Evolutionary conservation across 1,139 yeast genomes (phyloP), one percentile per base, ranked within the genome.

Genomic region (Yamadazyma songkhlaensis): DNA sequence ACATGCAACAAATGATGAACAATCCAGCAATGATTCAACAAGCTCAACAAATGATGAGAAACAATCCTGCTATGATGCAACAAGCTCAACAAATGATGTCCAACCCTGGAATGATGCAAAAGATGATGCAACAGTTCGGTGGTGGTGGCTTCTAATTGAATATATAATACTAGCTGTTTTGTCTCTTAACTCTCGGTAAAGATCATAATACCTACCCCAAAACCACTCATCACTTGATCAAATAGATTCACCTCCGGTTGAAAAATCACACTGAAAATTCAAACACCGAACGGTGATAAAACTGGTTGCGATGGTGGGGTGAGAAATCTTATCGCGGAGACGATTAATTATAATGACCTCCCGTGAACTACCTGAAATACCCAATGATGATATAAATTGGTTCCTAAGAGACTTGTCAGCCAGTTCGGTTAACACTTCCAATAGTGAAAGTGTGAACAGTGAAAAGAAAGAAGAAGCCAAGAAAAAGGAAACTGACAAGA

Each of bases 81-180:
- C 76, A 70, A 49, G 77, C 77, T 2, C 76, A 70, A 48, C 74
- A 70, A 45, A 71, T 71, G 77, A 71, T 71, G 77, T 70, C 67
- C 48, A 64, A 71, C 48, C 77, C 77, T n/a, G 74, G 74, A 3
- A 69, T 71, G 76, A 71, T 84, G 81, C 84, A 83, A 57, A 79
- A 81, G 52, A 79, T 84, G 87, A 84, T 85, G 82, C 74, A 77
- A 57, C 86, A 81, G 53, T 81, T 84, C 28, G 75, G 73, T 25
- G 42, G 42, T 27, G 41, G 41, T 20, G 35, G 32, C 28, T 17
- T 17, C 6, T 17, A 17, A 17, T 17, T 17, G 20, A 17, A 17
- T 17, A 17, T 17, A 17, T 17, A 17, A 4, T 17, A 4, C 20
- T 17, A 17, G 6, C n/a, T n/a, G n/a, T n/a, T n/a, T n/a, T n/a